Conservation (phyloP, 257 asterid genomes). For the Gentiana macrophylla region DNA sequence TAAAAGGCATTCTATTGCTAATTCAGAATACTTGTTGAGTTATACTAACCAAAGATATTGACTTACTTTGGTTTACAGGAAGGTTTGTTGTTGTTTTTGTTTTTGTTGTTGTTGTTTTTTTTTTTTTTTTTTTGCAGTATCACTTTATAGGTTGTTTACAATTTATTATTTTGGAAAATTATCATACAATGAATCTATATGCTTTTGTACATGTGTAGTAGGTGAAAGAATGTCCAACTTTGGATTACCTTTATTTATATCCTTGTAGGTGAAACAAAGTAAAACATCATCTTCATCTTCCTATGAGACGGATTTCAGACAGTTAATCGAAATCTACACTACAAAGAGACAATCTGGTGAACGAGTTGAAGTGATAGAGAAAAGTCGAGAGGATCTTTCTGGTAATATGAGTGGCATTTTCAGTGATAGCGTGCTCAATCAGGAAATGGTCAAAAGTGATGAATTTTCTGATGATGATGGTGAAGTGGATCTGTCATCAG, state of each 20-base stretch:
- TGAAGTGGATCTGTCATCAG: conserved; percentile 14
- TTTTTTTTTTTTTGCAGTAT: too few relatives aligned
- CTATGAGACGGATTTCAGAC: conserved; percentile 50
- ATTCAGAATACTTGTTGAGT: too few relatives aligned
- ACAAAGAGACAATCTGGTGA: conserved; percentile 20
- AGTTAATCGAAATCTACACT: conserved; percentile 34
- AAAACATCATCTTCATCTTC: conserved; percentile 48
- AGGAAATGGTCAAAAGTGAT: conserved; percentile 19
- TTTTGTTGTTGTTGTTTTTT: too few relatives aligned
- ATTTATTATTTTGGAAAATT: too few relatives aligned
- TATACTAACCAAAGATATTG: too few relatives aligned
- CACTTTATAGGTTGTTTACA: too few relatives aligned
- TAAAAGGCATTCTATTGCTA: too few relatives aligned
- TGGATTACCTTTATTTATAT: conserved; percentile 1
- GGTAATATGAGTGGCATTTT: conserved; percentile 13
- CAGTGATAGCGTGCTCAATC: conserved; percentile 20
- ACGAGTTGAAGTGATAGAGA: conserved; percentile 10
- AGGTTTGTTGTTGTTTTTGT: too few relatives aligned
- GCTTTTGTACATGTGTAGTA: neutral
- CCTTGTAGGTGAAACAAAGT: conserved; percentile 59
- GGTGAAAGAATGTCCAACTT: conserved; percentile 1
- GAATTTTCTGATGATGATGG: conserved; percentile 32
- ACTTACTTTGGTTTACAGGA: too few relatives aligned
- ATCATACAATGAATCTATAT: too few relatives aligned
- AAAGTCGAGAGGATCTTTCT: conserved; percentile 22